Evolutionary conservation across 2,329 filamentous ascomycete species (phyloP).

Genomic region (Colletotrichum theobromicola): DNA sequence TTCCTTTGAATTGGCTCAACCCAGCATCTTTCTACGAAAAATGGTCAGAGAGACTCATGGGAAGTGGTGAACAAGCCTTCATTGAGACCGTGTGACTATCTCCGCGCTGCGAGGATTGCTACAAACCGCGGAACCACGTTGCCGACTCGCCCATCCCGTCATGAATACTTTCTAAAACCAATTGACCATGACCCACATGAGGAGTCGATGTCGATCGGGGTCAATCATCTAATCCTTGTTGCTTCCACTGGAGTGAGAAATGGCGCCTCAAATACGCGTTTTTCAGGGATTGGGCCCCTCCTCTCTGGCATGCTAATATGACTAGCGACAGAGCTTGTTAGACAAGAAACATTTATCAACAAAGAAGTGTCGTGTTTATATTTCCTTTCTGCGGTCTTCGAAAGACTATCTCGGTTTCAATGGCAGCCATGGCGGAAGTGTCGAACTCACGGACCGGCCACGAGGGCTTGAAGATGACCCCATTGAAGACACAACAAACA

Average conservation of each 20-base stretch:
- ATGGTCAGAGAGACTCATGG: neutral
- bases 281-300: neutral
- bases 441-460: neutral
- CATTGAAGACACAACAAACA: neutral
- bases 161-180: neutral
- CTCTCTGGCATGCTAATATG: neutral
- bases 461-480: neutral
- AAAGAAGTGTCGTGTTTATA: neutral
- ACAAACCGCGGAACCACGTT: neutral
- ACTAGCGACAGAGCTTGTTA: neutral
- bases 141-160: neutral
- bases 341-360: neutral
- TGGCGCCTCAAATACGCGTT: neutral
- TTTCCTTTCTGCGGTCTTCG: accelerated
- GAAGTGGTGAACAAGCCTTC: neutral
- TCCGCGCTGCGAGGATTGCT: neutral
- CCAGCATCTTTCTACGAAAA: neutral
- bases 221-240: neutral
- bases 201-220: neutral
- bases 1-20: too few species aligned
- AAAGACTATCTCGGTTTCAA: neutral
- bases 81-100: neutral
- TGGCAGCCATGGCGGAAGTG: neutral
- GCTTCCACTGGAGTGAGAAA: neutral
- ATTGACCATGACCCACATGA: neutral